Percentiles rank a stretch among this genome's conserved stretches.
These are phyloP conservation scores for Tetradesmus obliquus DNA, from an alignment of 139 green algal genomes.

Conservation along the genomic window DNA sequence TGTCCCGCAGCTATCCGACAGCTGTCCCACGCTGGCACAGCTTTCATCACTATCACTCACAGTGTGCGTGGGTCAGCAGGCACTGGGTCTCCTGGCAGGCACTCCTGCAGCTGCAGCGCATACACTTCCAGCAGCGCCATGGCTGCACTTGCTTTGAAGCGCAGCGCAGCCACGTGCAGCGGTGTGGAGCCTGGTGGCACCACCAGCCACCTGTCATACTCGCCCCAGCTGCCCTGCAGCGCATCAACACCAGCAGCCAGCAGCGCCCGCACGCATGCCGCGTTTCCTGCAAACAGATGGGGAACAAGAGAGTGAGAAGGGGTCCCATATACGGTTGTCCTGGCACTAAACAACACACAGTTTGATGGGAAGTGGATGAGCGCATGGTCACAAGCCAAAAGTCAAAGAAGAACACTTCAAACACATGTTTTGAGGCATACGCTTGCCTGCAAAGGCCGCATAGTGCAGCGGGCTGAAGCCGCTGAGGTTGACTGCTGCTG, in stretches of 20 bases:
- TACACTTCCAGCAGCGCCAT: not conserved
- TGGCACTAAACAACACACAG: too few relatives aligned
- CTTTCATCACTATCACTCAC: not conserved
- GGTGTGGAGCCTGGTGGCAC: not conserved
- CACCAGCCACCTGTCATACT: conserved; percentile 14
- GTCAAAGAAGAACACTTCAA: too few relatives aligned
- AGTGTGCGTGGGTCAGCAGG: not conserved
- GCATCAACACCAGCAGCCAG: not conserved
- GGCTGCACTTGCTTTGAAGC: not conserved
- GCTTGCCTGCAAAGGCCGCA: not conserved
- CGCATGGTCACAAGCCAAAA: too few relatives aligned
- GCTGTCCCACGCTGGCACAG: too few relatives aligned
- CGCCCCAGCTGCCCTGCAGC: not conserved
- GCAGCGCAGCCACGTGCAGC: not conserved
- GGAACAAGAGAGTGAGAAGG: too few relatives aligned
- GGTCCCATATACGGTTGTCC: too few relatives aligned
- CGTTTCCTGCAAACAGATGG: not conserved
- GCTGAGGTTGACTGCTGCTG: conserved; percentile 17
- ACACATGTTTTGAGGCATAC: too few relatives aligned
- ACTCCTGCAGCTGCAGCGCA: not conserved
- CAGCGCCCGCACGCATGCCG: not conserved
- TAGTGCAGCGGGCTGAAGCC: conserved; percentile 31
- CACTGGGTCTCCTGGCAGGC: not conserved
- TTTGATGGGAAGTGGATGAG: too few relatives aligned
- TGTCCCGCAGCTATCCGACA: not conserved